Evolutionary conservation across 768 basidiomycete species (phyloP), one percentile per base, ranked within the genome.

Genomic region (Tulasnella sp.): DNA sequence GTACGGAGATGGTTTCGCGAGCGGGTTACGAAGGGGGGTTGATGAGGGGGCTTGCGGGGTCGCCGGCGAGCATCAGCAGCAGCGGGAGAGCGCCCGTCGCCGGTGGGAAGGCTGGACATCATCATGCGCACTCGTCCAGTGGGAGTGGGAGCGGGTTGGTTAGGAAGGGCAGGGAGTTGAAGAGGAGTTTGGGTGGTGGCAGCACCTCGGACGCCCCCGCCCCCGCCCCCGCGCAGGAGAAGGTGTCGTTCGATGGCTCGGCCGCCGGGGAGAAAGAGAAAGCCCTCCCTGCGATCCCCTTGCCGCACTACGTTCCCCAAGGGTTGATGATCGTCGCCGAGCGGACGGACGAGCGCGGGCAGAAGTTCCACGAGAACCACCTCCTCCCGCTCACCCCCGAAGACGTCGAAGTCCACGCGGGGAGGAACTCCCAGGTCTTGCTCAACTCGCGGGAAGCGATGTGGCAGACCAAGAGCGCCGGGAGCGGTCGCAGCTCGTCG

Each of bases 321-420:
- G 71, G 71, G 37, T 41, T 72, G 32, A 37, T 72, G 36, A 40
- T 72, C 32, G 34, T 72, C 14, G n/a, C 62, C 32, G 71, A 72
- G 22, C 52, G 52, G 11, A 59, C 52, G 22, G 52, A 59, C 22
- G 52, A 59, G 52, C 22, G 29, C 3, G 52, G 52, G 29, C 22
- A 22, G 22, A 59, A 59, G 52, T 59, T 26, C n/a, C 22, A 59
- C 52, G 52, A 59, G 52, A 63, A 63, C 29, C 65, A 72, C 32
- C 39, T 72, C 14, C 62, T 72, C 4, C 71, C 71, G 11, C 71
- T 72, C n/a, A 34, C 62, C 8, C 62, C 71, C 14, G n/a, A 52
- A 35, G 71, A 72, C 16, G 39, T 72, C 71, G 62, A 62, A 39
- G n/a, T 59, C 4, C 71, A 72, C 26, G 52, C 71, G 5, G 32